Evolutionary conservation across 352 stramenopile genomes (phyloP).

Genomic region (Phytopythium delawarense): DNA sequence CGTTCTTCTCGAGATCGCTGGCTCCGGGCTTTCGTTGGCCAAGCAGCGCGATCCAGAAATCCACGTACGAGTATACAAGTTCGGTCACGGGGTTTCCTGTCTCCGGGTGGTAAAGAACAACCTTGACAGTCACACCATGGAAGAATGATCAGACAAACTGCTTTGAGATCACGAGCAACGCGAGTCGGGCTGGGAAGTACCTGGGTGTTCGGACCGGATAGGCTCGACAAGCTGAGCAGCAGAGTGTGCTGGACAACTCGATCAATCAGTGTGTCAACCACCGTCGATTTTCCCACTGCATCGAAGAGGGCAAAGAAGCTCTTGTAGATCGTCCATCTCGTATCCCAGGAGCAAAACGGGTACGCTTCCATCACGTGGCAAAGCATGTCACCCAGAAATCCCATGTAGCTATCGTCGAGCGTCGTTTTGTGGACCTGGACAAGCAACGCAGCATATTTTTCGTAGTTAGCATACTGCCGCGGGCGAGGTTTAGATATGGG

Average conservation of each 20-base stretch:
- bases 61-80: slow-evolving; percentile 74
- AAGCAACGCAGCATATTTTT: background rate
- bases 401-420: slow-evolving; percentile 45
- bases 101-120: slow-evolving; percentile 69
- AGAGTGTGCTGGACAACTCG: slow-evolving; percentile 56
- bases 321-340: slow-evolving; percentile 51
- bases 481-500: background rate
- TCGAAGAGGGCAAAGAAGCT: slow-evolving; percentile 39
- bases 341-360: slow-evolving; percentile 55
- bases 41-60: slow-evolving; percentile 60
- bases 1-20: slow-evolving; percentile 3
- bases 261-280: slow-evolving; percentile 36
- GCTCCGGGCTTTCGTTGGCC: slow-evolving; percentile 1
- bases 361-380: slow-evolving; percentile 64
- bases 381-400: slow-evolving; percentile 50
- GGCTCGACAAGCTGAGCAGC: slow-evolving; percentile 64
- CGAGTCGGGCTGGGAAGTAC: slow-evolving; percentile 14
- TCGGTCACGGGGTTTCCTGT: slow-evolving; percentile 67
- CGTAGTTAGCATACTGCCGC: background rate
- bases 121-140: slow-evolving; percentile 11
- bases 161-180: background rate
- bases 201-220: slow-evolving; percentile 38
- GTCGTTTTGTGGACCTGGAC: slow-evolving; percentile 16
- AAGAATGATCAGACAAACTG: background rate
- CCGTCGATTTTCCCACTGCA: slow-evolving; percentile 30